A percentile compares a stretch with the other conserved stretches of the same genome.
phyloP scores from a whole-genome alignment of 2,329 filamentous ascomycete genomes.

The Biscogniauxia mediterranea region DNA sequence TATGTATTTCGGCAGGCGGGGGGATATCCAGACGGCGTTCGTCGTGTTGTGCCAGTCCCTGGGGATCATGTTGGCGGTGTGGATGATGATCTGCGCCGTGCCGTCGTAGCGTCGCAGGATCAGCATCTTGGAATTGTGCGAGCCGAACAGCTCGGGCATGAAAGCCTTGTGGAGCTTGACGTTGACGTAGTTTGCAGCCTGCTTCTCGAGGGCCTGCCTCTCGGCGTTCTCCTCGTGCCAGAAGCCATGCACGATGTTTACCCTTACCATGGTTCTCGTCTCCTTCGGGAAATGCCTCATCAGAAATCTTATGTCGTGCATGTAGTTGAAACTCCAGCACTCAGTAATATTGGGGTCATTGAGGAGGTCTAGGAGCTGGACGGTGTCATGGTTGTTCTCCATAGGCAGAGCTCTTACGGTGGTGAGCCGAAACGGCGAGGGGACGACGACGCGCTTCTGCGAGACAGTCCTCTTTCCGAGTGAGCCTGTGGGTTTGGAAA shows the following conservation, averaged over 20 bases:
- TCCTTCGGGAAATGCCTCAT: slow-evolving; percentile 54
- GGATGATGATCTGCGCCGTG: slow-evolving; percentile 74
- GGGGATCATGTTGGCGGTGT: slow-evolving; percentile 88
- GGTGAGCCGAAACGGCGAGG: slow-evolving; percentile 71
- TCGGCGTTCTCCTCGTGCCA: slow-evolving; percentile 66
- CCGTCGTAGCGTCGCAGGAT: slow-evolving; percentile 77
- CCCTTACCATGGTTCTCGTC: slow-evolving; percentile 45
- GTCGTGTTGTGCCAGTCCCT: slow-evolving; percentile 88
- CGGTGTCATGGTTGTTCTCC: slow-evolving; percentile 60
- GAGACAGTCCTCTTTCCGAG: slow-evolving; percentile 36
- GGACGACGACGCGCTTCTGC: slow-evolving; percentile 29
- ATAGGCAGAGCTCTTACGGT: slow-evolving; percentile 62
- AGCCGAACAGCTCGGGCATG: slow-evolving; percentile 82
- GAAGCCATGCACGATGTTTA: slow-evolving; percentile 60
- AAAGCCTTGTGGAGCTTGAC: slow-evolving; percentile 70
- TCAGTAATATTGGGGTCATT: slow-evolving; percentile 72
- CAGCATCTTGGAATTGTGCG: slow-evolving; percentile 85
- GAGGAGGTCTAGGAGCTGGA: slow-evolving; percentile 66
- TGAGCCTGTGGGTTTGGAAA: slow-evolving; percentile 45
- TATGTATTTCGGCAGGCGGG: slow-evolving; percentile 56
- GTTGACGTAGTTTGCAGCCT: slow-evolving; percentile 62
- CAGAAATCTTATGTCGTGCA: slow-evolving; percentile 60
- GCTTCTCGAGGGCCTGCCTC: slow-evolving; percentile 57
- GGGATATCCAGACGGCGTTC: slow-evolving; percentile 79
- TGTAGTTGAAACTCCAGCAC: slow-evolving; percentile 69